Percentiles rank a stretch among this genome's conserved stretches.
Evolutionary conservation across 257 asterid species (phyloP).

Genomic region (Voacanga thouarsii): DNA sequence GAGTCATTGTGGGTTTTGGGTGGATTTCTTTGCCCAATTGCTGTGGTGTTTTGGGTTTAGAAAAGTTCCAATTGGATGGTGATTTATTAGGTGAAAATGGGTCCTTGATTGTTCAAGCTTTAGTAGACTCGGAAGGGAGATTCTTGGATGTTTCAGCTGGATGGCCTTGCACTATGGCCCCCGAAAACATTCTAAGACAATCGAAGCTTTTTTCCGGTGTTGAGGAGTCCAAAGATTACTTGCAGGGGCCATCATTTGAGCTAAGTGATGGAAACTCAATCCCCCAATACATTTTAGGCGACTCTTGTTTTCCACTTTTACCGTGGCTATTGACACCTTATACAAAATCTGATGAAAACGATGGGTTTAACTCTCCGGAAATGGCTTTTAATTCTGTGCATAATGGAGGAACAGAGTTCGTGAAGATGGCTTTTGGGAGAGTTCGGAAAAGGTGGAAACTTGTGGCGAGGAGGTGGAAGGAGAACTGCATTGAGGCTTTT

Average conservation of each 20-base stretch:
- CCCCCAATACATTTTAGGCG: slow-evolving; percentile 82
- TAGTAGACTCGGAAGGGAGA: slow-evolving; percentile 93
- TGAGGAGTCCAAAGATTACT: slow-evolving; percentile 57
- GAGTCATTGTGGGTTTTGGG: slow-evolving; percentile 76
- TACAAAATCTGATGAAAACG: slow-evolving; percentile 13
- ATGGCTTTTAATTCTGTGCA: slow-evolving; percentile 61
- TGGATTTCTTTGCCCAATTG: slow-evolving; percentile 91
- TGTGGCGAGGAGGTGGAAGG: slow-evolving; percentile 68
- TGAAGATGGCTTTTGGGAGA: slow-evolving; percentile 54
- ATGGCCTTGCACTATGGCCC: slow-evolving; percentile 64
- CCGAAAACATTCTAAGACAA: slow-evolving; percentile 46
- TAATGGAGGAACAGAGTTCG: slow-evolving; percentile 53
- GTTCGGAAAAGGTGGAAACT: slow-evolving; percentile 75
- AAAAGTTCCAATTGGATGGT: slow-evolving; percentile 55
- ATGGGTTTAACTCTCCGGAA: slow-evolving; percentile 34
- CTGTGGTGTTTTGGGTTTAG: slow-evolving; percentile 80
- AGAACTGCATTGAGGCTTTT: slow-evolving; percentile 65
- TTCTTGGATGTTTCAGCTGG: slow-evolving; percentile 91
- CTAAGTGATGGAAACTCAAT: slow-evolving; percentile 47
- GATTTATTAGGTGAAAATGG: slow-evolving; percentile 35
- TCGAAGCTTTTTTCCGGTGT: slow-evolving; percentile 63
- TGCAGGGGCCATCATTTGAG: slow-evolving; percentile 60
- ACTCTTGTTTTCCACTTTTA: slow-evolving; percentile 65
- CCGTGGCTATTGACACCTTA: slow-evolving; percentile 87
- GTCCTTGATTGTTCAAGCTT: slow-evolving; percentile 68